Base-by-base conservation (phyloP, 1,284 basidiomycete species). In the Melampsora americana region DNA sequence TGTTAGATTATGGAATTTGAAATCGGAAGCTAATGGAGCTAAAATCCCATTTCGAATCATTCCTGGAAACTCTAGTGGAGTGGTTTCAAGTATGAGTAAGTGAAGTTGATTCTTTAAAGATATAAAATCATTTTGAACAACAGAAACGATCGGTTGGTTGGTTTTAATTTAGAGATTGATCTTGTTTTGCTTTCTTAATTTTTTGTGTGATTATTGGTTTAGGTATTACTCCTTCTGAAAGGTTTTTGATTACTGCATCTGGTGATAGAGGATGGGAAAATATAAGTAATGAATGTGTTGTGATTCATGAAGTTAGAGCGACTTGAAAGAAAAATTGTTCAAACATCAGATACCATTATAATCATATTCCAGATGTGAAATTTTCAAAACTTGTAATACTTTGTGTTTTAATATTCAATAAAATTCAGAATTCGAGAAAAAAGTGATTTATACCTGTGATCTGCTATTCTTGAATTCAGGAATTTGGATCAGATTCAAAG, bases 201-300 rank as follows among this genome's bases (percentile, higher is more conserved):
- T 35, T 16, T 26, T 32, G 12, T 26, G n/a, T 7, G 46, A 23
- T 59, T 23, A 6, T 50, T 64, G 18, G 28, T 6, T 5, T 50
- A 96, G 94, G 95, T 78, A 86, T 98, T 65, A 95, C 98, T 85
- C 87, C 90, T 42, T 90, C 89, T 2, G 90, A 88, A 30, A 86
- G 89, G 73, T 98, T 95, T 83, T 86, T 99, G 80, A 88, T 95
- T 77, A 92, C 91, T 80, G 92, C 93, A 7, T 94, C 92, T 79
- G 95, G 95, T 56, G 95, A 95, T 82, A 87, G 95, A 70, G 95
- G 95, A 60, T 97, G 94, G 92, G 89, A 92, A 81, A 93, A 92
- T 48, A 91, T 94, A 79, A 90, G 90, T 56, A 95, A 93, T 18
- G 87, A 88, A 79, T 93, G 91, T 18, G 90, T 96, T 18, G 89